Evolutionary conservation across 176 grass and related monocot species (phyloP), one percentile per base, ranked within the genome.

Genomic region (Oryza glaberrima): DNA sequence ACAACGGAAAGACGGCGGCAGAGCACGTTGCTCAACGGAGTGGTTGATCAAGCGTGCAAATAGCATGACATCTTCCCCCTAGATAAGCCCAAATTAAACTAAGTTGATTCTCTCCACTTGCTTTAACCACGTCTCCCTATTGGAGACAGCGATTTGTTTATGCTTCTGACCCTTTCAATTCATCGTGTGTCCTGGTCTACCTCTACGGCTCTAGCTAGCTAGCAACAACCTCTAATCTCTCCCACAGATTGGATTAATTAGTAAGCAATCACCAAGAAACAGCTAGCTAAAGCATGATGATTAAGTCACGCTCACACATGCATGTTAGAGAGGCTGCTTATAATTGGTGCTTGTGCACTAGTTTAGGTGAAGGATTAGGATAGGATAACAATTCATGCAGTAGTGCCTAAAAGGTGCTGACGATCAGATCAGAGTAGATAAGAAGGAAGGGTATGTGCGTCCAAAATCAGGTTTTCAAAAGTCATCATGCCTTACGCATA

Each of bases 61-160:
- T 32, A 32, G 2, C 12, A 35, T 75, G 70, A 68, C 45, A 52
- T 14, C 51, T 32, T 64, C 16, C 28, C 26, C 11, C 58, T 46
- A 64, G 54, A 73, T 82, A 73, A 61, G 36, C 54, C 6, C 22
- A 43, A 14, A 13, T 4, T 58, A 19, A 40, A 76, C 15, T 7
- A 51, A 76, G 17, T 7, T 38, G 16, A 19, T 41, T 34, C 73
- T 12, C 51, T n/a, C 40, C 14, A 32, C 86, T 60, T 32, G 66
- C 48, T 7, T 7, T 15, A 38, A 63, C 7, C 22, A 23, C 70
- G 79, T 65, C 48, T 84, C 80, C 84, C 25, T 32, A 84, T 84
- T 81, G 71, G 87, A 84, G 86, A 75, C 87, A 87, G 1, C 9
- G 40, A 19, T 81, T 86, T 81, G 79, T 81, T 77, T 72, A 77